Evolutionary conservation across 1,139 yeast genomes (phyloP).

Genomic region (Blastobotrys serpentis): DNA sequence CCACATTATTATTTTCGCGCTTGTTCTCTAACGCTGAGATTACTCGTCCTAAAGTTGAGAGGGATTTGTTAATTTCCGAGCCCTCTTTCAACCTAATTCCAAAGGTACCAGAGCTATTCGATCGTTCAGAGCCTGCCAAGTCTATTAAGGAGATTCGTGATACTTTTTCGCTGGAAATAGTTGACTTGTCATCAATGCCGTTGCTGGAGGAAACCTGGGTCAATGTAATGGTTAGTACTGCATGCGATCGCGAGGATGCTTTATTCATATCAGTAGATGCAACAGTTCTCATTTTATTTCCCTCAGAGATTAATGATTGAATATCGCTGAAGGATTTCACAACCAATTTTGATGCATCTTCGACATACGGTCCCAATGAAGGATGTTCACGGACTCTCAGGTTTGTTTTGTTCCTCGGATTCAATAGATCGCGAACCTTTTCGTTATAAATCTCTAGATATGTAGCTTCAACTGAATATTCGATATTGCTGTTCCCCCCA

Average conservation of each 20-base stretch:
- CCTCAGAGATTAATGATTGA: conserved; percentile 42
- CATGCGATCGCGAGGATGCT: conserved; percentile 68
- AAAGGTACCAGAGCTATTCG: conserved; percentile 56
- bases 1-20: conserved; percentile 34
- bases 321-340: conserved; percentile 49
- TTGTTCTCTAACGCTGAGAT: conserved; percentile 54
- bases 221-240: conserved; percentile 60
- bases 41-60: conserved; percentile 71
- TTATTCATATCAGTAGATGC: conserved; percentile 68
- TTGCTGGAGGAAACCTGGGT: conserved; percentile 42
- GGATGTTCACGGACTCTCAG: conserved; percentile 57
- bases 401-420: conserved; percentile 12
- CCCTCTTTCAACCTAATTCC: conserved; percentile 71
- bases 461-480: conserved; percentile 52
- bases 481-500: conserved; percentile 37
- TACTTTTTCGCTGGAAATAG: conserved; percentile 53
- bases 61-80: conserved; percentile 64
- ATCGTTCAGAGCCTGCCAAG: conserved; percentile 75
- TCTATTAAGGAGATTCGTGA: conserved; percentile 69
- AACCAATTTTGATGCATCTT: conserved; percentile 49
- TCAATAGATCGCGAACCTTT: conserved; percentile 40
- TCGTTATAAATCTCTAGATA: conserved; percentile 74
- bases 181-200: conserved; percentile 41
- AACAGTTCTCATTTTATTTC: conserved; percentile 54
- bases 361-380: conserved; percentile 63